Base-by-base conservation (phyloP, 441 rosid genomes). In the Cnidoscolus chayamansa region DNA sequence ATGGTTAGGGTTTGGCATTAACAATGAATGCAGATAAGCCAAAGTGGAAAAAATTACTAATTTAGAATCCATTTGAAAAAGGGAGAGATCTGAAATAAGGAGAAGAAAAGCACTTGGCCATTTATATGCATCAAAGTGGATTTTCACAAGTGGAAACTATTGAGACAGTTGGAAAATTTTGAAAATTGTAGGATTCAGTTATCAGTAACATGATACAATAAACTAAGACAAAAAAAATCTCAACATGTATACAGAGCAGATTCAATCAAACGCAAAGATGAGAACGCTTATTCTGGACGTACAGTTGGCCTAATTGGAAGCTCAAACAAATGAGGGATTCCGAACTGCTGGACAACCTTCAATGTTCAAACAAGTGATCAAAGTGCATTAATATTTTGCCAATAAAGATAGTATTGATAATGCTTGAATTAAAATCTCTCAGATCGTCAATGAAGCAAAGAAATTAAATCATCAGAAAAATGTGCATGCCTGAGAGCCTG, bases 271-370 rank as follows among this genome's bases (percentile, higher is more conserved):
- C 60, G 48, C 64, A 71, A 19, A 20, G n/a, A n/a, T 70, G 51
- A 53, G 17, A 70, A 60, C 59, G 61, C 65, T 70, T 54, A 73
- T 78, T 30, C 69, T 57, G 65, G 71, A 72, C 88, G n/a, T 84
- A 90, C 97, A 53, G 88, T 88, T 80, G 98, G 93, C 72, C 93
- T 83, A 72, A 94, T 94, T 71, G 97, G 97, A 81, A 92, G 98
- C 78, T 94, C 97, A 78, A 94, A 94, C 50, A 94, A 89, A 84
- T 92, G 90, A 84, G 98, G 97, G 72, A 94, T 94, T 66, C 98
- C 97, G 65, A 94, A 94, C 83, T 94, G 97, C 86, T 90, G 74
- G 72, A 94, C 96, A 68, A 94, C 97, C 98, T 94, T 85, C 76
- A 82, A 81, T 65, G 3, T 94, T 85, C 76, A 82, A 81, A 67